These are phyloP conservation scores for Xylariaceae sp. DNA, from an alignment of 2,329 filamentous ascomycete genomes.

Conservation along the genomic window DNA sequence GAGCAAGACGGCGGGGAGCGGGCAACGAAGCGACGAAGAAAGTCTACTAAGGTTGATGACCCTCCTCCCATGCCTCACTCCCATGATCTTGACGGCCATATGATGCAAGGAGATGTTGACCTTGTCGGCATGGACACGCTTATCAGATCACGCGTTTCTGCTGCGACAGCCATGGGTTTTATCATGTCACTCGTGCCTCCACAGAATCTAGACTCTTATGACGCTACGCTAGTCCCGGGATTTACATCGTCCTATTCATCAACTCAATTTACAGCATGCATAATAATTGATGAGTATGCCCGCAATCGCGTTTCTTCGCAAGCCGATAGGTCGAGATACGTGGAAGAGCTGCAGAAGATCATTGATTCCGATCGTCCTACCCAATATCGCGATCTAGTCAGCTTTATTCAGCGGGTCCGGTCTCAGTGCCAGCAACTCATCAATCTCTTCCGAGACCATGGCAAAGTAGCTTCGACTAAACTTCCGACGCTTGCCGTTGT, in stretches of 20 bases:
- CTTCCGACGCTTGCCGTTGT: conserved; percentile 84
- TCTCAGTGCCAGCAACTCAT: conserved; percentile 90
- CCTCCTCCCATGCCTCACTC: conserved; percentile 63
- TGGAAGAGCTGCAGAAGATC: conserved; percentile 69
- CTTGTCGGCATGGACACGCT: conserved; percentile 88
- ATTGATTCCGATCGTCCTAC: conserved; percentile 80
- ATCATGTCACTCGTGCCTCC: conserved; percentile 78
- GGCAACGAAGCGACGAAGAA: conserved; percentile 75
- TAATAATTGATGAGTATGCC: conserved; percentile 88
- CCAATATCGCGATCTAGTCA: conserved; percentile 88
- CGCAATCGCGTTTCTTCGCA: conserved; percentile 54
- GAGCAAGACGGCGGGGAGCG: conserved; percentile 62
- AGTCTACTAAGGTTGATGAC: conserved; percentile 81
- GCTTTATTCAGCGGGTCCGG: conserved; percentile 84
- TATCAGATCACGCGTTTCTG: conserved; percentile 85
- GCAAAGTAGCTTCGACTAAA: conserved; percentile 74
- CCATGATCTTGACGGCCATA: conserved; percentile 96
- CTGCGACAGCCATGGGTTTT: conserved; percentile 82
- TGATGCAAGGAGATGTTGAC: conserved; percentile 96
- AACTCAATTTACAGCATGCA: conserved; percentile 80
- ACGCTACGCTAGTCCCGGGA: conserved; percentile 64
- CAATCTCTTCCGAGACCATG: conserved; percentile 89
- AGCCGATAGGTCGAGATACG: conserved; percentile 60
- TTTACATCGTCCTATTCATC: conserved; percentile 78
- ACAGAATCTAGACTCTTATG: conserved; percentile 64